Evolutionary conservation across 345 rosid species (phyloP).

Genomic region (Cardamine occulta): DNA sequence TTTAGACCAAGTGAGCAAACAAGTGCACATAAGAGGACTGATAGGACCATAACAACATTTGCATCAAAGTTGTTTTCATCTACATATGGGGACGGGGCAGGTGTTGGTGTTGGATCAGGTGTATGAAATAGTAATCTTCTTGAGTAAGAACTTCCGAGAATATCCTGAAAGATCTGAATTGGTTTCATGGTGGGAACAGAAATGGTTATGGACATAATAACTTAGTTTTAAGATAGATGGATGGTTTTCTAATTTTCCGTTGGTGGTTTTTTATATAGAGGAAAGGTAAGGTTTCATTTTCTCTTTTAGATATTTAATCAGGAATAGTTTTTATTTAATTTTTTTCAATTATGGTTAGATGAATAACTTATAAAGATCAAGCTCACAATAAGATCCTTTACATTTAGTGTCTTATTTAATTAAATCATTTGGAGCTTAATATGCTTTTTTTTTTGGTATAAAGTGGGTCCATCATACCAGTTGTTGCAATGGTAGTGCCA

Average conservation of each 20-base stretch:
- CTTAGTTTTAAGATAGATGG: conserved; percentile 33
- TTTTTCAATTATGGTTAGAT: conserved; percentile 15
- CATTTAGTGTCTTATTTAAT: conserved; percentile 17
- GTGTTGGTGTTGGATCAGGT: conserved; percentile 34
- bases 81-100: conserved; percentile 38
- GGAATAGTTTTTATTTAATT: not conserved
- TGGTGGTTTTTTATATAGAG: conserved; percentile 37
- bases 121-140: conserved; percentile 34
- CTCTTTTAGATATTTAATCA: conserved; percentile 28
- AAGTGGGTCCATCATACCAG: conserved; percentile 41
- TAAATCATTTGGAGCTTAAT: conserved; percentile 24
- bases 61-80: conserved; percentile 58
- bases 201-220: conserved; percentile 27
- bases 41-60: conserved; percentile 75
- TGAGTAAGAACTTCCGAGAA: conserved; percentile 38
- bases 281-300: conserved; percentile 30
- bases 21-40: conserved; percentile 84
- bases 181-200: conserved; percentile 28
- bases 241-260: conserved; percentile 28
- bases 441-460: conserved; percentile 12
- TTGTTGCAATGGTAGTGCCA: conserved; percentile 40
- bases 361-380: conserved; percentile 31
- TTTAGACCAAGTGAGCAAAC: conserved; percentile 80
- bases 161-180: conserved; percentile 31
- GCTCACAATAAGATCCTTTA: conserved; percentile 19